Percentiles rank a stretch among this genome's conserved stretches.
Conservation (phyloP, 768 basidiomycete species). For the Boletellus ananiceps region DNA sequence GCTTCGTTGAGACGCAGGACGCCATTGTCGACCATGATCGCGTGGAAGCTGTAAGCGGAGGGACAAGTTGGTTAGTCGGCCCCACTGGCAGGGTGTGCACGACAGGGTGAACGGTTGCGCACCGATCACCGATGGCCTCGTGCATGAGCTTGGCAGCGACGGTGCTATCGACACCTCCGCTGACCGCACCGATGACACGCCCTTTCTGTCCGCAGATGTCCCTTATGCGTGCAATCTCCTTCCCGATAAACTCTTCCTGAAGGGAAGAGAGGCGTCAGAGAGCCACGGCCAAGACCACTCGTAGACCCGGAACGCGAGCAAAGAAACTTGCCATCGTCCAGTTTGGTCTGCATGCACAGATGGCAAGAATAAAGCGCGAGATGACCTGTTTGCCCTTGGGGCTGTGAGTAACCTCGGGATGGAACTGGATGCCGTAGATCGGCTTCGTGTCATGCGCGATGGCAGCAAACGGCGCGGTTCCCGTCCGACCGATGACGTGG, state of each 20-base stretch:
- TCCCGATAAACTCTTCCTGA: conserved; percentile 95
- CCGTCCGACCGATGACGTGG: conserved; percentile 82
- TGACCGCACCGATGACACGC: conserved; percentile 96
- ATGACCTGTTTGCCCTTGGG: conserved; percentile 87
- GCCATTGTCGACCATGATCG: conserved; percentile 99
- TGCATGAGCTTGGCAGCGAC: conserved; percentile 99
- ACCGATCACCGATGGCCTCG: conserved; percentile 97
- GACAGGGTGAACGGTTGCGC: conserved; percentile 12
- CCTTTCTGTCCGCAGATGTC: conserved; percentile 93
- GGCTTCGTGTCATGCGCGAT: conserved; percentile 87
- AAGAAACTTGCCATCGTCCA: conserved; percentile 84
- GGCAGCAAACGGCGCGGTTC: conserved; percentile 87
- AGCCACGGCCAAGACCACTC: neutral
- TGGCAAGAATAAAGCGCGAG: conserved; percentile 72
- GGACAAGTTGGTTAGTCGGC: neutral
- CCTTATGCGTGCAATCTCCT: conserved; percentile 90
- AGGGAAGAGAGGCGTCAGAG: neutral
- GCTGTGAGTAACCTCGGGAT: conserved; percentile 97
- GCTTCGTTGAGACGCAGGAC: conserved; percentile 92
- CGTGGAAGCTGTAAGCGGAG: conserved; percentile 72
- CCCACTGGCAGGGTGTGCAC: neutral
- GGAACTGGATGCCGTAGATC: conserved; percentile 97
- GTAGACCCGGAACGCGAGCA: conserved; percentile 1
- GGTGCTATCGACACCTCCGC: conserved; percentile 95
- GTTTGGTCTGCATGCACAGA: conserved; percentile 74